phyloP scores from a whole-genome alignment of 306 rosid species.

The Lagenaria siceraria region DNA sequence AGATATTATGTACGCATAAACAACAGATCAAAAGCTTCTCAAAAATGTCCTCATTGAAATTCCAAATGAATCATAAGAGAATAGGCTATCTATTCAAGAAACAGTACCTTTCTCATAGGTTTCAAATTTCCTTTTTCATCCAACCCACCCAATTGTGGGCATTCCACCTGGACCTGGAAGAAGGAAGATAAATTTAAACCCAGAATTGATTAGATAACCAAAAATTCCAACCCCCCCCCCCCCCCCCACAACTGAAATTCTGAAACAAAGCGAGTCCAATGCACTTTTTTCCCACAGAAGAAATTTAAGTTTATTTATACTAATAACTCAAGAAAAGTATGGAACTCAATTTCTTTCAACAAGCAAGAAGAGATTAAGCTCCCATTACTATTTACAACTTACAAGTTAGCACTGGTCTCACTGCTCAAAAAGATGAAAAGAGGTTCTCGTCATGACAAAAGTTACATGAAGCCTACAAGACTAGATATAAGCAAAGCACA shows the following conservation, averaged over 20 bases:
- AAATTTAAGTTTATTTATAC: not conserved
- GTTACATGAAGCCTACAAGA: not conserved
- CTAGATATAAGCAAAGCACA: not conserved
- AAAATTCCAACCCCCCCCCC: too few species aligned
- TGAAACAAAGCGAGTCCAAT: not conserved
- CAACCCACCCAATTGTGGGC: constrained; percentile 11
- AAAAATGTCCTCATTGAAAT: not conserved
- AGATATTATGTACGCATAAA: not conserved
- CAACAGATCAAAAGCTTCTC: not conserved
- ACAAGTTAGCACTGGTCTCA: not conserved
- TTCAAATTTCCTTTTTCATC: constrained; percentile 23
- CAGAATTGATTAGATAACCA: not conserved
- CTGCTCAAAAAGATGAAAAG: not conserved
- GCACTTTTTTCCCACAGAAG: not conserved
- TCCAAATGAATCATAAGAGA: not conserved
- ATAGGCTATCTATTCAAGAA: constrained; percentile 2
- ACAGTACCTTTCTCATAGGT: constrained; percentile 42
- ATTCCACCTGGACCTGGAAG: constrained; percentile 57
- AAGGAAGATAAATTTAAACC: constrained; percentile 1
- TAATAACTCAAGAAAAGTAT: not conserved
- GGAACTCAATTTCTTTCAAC: not conserved
- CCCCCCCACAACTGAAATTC: not conserved
- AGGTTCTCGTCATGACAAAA: not conserved
- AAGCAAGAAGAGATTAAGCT: not conserved
- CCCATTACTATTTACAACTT: not conserved